phyloP scores from a whole-genome alignment of 2,329 filamentous ascomycete genomes.

The Trichothecium sympodiale region DNA sequence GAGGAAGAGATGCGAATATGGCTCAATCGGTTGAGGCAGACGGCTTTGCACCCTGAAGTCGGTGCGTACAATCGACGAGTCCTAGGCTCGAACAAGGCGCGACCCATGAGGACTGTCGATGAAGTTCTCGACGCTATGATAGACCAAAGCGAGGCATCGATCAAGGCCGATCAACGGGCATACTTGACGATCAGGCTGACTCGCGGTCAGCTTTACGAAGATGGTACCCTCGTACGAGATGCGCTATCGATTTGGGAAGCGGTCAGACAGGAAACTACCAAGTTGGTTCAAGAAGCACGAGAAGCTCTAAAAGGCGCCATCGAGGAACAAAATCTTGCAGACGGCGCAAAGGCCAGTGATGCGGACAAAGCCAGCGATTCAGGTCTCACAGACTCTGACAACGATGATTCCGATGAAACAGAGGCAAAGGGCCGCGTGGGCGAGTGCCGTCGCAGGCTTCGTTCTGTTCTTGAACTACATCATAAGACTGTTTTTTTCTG shows the following conservation, averaged over 20 bases:
- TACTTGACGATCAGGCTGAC: constrained; percentile 53
- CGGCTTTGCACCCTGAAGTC: constrained; percentile 76
- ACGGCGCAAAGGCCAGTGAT: background rate
- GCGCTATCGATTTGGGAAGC: constrained; percentile 61
- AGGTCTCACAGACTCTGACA: constrained; percentile 21
- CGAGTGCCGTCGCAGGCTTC: constrained; percentile 52
- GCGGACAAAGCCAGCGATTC: constrained; percentile 12
- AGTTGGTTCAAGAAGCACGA: constrained; percentile 53
- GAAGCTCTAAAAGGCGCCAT: constrained; percentile 45
- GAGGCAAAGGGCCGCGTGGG: constrained; percentile 33
- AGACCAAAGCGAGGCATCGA: constrained; percentile 61
- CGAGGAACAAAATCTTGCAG: constrained; percentile 12
- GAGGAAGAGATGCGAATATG: constrained; percentile 69
- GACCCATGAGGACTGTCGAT: constrained; percentile 66
- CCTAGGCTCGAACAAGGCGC: constrained; percentile 48
- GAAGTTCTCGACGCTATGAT: constrained; percentile 90
- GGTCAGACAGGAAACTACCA: constrained; percentile 36
- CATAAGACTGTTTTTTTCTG: constrained; percentile 79
- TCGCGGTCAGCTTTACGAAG: constrained; percentile 69
- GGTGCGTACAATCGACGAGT: constrained; percentile 54
- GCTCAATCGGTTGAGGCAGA: constrained; percentile 68
- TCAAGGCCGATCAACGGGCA: constrained; percentile 58
- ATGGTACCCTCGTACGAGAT: constrained; percentile 54
- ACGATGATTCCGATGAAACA: constrained; percentile 22
- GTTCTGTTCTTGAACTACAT: constrained; percentile 64